Evolutionary conservation across 1,139 yeast genomes (phyloP), one percentile per base, ranked within the genome.

Genomic region (Pichia sorboxylosa): DNA sequence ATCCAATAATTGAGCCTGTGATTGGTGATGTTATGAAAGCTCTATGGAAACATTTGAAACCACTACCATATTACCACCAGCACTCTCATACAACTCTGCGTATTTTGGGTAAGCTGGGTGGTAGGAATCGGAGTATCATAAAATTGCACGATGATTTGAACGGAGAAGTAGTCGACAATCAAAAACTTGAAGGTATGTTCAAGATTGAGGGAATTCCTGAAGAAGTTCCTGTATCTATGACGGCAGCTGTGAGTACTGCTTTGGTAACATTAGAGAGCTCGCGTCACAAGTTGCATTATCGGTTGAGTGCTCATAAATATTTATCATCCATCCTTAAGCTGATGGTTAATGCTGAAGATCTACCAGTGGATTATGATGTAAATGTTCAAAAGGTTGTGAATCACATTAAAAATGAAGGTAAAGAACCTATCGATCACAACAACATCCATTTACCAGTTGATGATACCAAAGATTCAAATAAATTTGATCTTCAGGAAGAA

Each of bases 1-100:
- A 92, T 48, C 98, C 98, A 2, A 84, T 90, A 52, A 75, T 92
- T 40, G 97, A 85, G 48, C 97, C 98, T 0, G 96, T 85, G 1
- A 74, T 87, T 40, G 92, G 82, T 38, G 96, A 90, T 45, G 85
- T 92, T 2, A 81, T 85, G 84, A 75, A 79, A 20, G 94, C 96
- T 0, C 61, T 92, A 29, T 92, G 96, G 92, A 79, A 74, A 42
- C 93, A 90, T 45, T 59, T 92, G 43, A 78, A 78, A 43, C 98
- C 98, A 1, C 69, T 85, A 26, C 98, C 98, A 1, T 85, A 85
- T 52, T 82, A 77, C 43, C 96, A 85, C 43, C 90, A 80, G 48
- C 95, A 87, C 46, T 80, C 95, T 15, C 99, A 92, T 50, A 84
- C 95, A 0, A 90, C 97, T 0, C 75, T 90, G 36, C 69, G 98